Evolutionary conservation across 768 basidiomycete species (phyloP).

Genomic region (Sistotremastrum niveocremeum): DNA sequence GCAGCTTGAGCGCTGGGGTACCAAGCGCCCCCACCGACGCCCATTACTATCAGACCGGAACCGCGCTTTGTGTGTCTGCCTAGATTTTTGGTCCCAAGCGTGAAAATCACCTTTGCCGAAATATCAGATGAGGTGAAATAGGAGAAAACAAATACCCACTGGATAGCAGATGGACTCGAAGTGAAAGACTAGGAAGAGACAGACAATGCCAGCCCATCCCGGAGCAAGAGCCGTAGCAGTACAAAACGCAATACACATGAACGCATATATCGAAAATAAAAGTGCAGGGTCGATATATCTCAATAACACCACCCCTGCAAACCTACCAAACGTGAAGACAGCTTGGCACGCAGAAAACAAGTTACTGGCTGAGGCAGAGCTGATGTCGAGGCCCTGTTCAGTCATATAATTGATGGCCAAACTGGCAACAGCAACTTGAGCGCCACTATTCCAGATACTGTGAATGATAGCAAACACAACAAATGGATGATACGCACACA

Average conservation of each 20-base stretch:
- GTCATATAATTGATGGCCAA: constrained; percentile 57
- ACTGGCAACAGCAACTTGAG: constrained; percentile 53
- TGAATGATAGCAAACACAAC: background rate
- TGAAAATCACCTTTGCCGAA: constrained; percentile 39
- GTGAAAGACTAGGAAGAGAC: constrained; percentile 54
- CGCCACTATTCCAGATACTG: constrained; percentile 26
- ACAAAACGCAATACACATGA: constrained; percentile 37
- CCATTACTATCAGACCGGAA: constrained; percentile 54
- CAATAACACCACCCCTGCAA: constrained; percentile 46
- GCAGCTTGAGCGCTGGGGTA: constrained; percentile 48
- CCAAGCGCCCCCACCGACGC: constrained; percentile 58
- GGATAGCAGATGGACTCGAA: constrained; percentile 69
- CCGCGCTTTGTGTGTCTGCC: constrained; percentile 47
- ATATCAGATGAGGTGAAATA: background rate
- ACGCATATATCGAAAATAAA: constrained; percentile 39
- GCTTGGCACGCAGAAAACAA: constrained; percentile 63
- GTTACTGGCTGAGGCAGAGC: constrained; percentile 38
- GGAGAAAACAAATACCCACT: constrained; percentile 17
- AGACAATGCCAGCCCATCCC: constrained; percentile 43
- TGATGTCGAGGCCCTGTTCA: constrained; percentile 46
- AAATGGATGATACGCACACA: constrained; percentile 25
- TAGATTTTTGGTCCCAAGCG: constrained; percentile 49
- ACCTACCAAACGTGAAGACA: constrained; percentile 54
- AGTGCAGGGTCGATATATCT: constrained; percentile 54
- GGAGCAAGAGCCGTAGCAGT: constrained; percentile 35